Evolutionary conservation across 495 filamentous ascomycete species (phyloP), one percentile per base, ranked within the genome.

Genomic region (Penicillium robsamsonii): DNA sequence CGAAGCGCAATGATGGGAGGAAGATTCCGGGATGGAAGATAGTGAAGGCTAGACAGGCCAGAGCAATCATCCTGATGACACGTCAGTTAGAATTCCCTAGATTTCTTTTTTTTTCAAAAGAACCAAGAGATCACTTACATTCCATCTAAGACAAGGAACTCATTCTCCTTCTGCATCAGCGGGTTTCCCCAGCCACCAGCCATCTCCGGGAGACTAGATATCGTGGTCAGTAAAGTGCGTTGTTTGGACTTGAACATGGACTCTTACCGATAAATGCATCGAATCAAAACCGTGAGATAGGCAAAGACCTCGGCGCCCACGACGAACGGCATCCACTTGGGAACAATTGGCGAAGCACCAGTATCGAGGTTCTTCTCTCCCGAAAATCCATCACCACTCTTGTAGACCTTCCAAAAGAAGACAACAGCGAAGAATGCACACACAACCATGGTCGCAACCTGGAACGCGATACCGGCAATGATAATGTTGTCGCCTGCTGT

Each of bases 401-500:
- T 70, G 51, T 52, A 62, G 0, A 82, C 70, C 5, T 77, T 63
- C 20, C 75, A 37, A 50, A 71, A 82, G 58, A 83, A 87, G 27
- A 83, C 75, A 29, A 68, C 47, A n/a, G 64, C 77, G 9, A 82
- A 52, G 8, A 69, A 6, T 10, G 81, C 83, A 64, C 87, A 90
- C 25, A 79, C 70, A 31, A 72, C 58, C 69, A 90, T 75, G 3
- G 87, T 87, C 6, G 73, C 75, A 31, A 87, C 86, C 76, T 91
- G 88, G 68, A 85, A 81, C 7, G 81, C 75, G 57, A 91, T 87
- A 64, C 88, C 87, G 10, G 85, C 79, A 46, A 91, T 84, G 63
- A 88, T 89, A 52, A 86, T 80, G 60, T 87, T 66, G 68, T 89
- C 85, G 47, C 57, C 75, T 56, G 46, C 74, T 69, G 64, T 60